Percentiles rank a stretch among this genome's conserved stretches.
Evolutionary conservation across 306 rosid species (phyloP).

Genomic region (Trifolium pratense): DNA sequence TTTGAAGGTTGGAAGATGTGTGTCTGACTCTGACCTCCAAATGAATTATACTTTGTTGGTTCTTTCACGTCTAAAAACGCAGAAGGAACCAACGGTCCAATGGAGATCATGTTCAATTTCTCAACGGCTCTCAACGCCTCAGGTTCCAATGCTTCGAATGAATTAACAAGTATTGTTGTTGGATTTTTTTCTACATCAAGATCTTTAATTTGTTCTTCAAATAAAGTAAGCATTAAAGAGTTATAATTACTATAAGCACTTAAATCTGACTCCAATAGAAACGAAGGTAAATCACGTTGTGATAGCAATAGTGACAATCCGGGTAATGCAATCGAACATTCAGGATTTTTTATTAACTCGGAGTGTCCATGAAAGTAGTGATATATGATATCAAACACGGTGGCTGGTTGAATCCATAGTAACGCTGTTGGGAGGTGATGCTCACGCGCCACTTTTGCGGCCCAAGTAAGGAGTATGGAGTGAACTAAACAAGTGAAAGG

Average conservation of each 20-base stretch:
- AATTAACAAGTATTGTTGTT: slow-evolving; percentile 42
- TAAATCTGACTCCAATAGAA: neutral
- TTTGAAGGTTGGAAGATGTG: neutral
- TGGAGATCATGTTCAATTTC: slow-evolving; percentile 30
- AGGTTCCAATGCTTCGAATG: slow-evolving; percentile 51
- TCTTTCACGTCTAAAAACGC: neutral
- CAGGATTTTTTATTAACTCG: neutral
- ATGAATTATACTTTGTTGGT: slow-evolving; percentile 44
- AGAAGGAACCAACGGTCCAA: slow-evolving; percentile 73
- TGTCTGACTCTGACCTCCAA: slow-evolving; percentile 47
- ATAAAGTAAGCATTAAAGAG: neutral
- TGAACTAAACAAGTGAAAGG: slow-evolving; percentile 51
- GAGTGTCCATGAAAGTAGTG: slow-evolving; percentile 6
- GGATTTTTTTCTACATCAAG: slow-evolving; percentile 39
- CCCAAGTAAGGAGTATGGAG: slow-evolving; percentile 48
- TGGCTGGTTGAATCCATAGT: slow-evolving; percentile 10
- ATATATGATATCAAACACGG: neutral
- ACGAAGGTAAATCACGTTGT: neutral
- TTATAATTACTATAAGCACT: neutral
- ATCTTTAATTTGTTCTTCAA: slow-evolving; percentile 35
- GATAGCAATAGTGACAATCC: neutral
- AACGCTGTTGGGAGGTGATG: slow-evolving; percentile 31
- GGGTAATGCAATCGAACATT: neutral
- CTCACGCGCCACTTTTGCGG: slow-evolving; percentile 35
- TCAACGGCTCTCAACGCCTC: slow-evolving; percentile 39